Percentiles rank a stretch among this genome's conserved stretches.
These are phyloP conservation scores for Penicillium tannophilum DNA, from an alignment of 495 filamentous ascomycete genomes.

Conservation along the genomic window DNA sequence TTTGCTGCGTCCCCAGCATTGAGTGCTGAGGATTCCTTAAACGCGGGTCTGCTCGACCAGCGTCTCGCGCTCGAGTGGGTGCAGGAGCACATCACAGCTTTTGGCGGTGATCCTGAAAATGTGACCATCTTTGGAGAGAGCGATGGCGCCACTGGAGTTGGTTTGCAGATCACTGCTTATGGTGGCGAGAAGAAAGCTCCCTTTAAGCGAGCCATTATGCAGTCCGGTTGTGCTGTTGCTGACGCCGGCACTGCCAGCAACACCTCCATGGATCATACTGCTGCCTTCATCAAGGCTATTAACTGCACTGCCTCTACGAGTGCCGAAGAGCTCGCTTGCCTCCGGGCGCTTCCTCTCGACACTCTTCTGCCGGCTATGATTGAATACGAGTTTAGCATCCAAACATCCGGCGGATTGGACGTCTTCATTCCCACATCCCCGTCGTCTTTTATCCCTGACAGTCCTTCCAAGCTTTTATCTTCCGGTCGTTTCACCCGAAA, in stretches of 20 bases:
- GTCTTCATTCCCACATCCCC: conserved; percentile 13
- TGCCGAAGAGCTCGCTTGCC: conserved; percentile 13
- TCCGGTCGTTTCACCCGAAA: conserved; percentile 18
- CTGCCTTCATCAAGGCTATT: conserved; percentile 8
- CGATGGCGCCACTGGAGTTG: conserved; percentile 16
- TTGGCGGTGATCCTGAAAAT: conserved; percentile 23
- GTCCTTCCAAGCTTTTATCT: conserved; percentile 13
- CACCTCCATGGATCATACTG: conserved; percentile 8
- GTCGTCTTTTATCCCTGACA: conserved; percentile 17
- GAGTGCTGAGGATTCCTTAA: conserved; percentile 13
- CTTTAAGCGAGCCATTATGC: conserved; percentile 19
- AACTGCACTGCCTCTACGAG: conserved; percentile 16
- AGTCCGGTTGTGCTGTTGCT: conserved; percentile 13
- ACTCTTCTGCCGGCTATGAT: conserved; percentile 5
- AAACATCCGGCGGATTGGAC: conserved; percentile 6
- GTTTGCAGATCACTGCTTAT: conserved; percentile 19
- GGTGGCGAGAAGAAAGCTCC: conserved; percentile 10
- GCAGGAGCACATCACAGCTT: conserved; percentile 16
- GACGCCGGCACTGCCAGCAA: conserved; percentile 10
- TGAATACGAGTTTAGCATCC: conserved; percentile 8
- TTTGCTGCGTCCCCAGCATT: conserved; percentile 16
- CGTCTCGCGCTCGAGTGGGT: conserved; percentile 18
- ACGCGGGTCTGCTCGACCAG: conserved; percentile 19
- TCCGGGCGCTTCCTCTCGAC: conserved; percentile 10
- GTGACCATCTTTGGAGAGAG: conserved; percentile 22